phyloP scores from a whole-genome alignment of 1,284 basidiomycete genomes.

The Ceratorhiza oryzae-sativae region DNA sequence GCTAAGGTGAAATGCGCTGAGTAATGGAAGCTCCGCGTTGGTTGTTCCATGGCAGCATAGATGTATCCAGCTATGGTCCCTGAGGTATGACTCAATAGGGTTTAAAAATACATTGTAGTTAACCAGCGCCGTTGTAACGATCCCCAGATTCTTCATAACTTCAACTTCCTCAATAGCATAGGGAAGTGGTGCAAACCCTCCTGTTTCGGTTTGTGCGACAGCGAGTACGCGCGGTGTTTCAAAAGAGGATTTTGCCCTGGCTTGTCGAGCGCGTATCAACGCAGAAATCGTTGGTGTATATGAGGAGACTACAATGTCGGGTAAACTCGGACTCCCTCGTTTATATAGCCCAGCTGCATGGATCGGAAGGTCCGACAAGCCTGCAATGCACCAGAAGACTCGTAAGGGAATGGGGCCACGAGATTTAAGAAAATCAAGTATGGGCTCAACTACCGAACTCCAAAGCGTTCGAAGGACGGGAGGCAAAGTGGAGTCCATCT shows the following conservation, averaged over 20 bases:
- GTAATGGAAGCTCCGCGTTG: conserved; percentile 4
- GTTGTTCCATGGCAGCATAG: conserved; percentile 27
- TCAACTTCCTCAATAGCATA: not conserved
- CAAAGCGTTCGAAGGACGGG: conserved; percentile 17
- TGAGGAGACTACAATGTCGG: conserved; percentile 29
- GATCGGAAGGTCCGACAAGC: conserved; percentile 22
- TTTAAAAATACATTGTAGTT: not conserved
- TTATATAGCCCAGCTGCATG: conserved; percentile 33
- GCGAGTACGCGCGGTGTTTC: not conserved
- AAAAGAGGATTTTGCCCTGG: not conserved
- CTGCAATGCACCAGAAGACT: conserved; percentile 26
- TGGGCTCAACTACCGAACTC: conserved; percentile 20
- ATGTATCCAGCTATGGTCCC: conserved; percentile 10
- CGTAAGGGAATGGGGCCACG: not conserved
- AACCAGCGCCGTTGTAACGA: not conserved
- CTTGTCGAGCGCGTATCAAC: conserved; percentile 15
- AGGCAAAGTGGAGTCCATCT: not conserved
- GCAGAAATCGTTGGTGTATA: conserved; percentile 31
- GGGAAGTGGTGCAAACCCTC: not conserved
- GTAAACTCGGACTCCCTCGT: not conserved
- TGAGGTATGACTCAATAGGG: not conserved
- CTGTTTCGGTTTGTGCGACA: not conserved
- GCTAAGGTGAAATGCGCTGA: conserved; percentile 21
- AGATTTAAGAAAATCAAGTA: conserved; percentile 27
- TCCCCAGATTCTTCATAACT: conserved; percentile 2